These are phyloP conservation scores for Microascus cirrosus DNA, from an alignment of 2,329 filamentous ascomycete species.

Conservation along the genomic window DNA sequence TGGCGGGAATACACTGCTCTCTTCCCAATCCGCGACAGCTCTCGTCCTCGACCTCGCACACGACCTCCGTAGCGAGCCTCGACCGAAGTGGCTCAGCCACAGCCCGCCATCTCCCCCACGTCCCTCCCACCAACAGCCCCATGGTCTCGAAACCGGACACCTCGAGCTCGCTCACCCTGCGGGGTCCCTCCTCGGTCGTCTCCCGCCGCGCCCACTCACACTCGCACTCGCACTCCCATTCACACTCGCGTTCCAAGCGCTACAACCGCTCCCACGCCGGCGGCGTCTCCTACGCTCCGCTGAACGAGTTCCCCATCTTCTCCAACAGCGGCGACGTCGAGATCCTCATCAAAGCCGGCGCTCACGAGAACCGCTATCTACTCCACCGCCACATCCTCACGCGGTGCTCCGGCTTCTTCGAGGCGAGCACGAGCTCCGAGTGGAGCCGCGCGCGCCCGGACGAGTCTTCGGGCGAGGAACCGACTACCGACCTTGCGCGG, in stretches of 20 bases:
- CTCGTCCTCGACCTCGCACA: too few relatives aligned
- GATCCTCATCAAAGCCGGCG: slow-evolving; percentile 61
- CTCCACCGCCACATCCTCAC: slow-evolving; percentile 79
- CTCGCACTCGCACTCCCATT: slow-evolving; percentile 10
- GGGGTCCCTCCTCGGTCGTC: slow-evolving; percentile 50
- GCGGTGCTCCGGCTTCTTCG: slow-evolving; percentile 89
- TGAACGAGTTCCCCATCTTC: slow-evolving; percentile 91
- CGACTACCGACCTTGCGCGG: slow-evolving; percentile 13
- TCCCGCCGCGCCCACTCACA: slow-evolving; percentile 29
- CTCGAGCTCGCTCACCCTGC: slow-evolving; percentile 41
- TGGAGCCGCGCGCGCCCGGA: slow-evolving; percentile 44
- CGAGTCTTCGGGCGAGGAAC: not conserved
- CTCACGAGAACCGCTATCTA: slow-evolving; percentile 72
- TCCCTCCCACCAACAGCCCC: slow-evolving; percentile 10
- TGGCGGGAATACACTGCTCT: too few relatives aligned
- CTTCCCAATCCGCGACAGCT: too few relatives aligned
- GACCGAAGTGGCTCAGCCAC: too few relatives aligned
- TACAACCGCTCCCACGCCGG: slow-evolving; percentile 76
- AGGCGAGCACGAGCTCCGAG: slow-evolving; percentile 69
- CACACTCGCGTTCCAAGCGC: slow-evolving; percentile 50
- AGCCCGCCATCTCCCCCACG: too few relatives aligned
- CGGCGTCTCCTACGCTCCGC: slow-evolving; percentile 54
- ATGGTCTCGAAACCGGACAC: slow-evolving; percentile 55
- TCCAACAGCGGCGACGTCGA: slow-evolving; percentile 87
- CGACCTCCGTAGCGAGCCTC: too few relatives aligned